Evolutionary conservation across 2,329 filamentous ascomycete species (phyloP), one percentile per base, ranked within the genome.

Genomic region (Zarea fungicola): DNA sequence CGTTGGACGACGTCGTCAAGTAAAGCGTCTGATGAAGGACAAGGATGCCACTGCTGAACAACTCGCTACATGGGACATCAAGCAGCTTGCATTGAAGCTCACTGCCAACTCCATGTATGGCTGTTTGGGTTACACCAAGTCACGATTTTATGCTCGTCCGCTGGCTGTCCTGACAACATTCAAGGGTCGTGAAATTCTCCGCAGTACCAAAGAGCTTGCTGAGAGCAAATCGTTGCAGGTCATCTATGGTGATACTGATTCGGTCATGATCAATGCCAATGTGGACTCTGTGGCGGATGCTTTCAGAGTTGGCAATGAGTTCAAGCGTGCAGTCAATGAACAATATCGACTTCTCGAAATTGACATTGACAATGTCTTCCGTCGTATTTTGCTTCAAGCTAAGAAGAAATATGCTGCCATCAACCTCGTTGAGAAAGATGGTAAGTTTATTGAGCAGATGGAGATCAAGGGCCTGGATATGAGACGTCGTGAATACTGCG

Each of bases 21-120:
- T 99, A 56, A 99, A 99, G 74, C 87, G 85, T 56, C 75, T 97
- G 49, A 99, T 99, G 95, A 99, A 97, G 67, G 84, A 89, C 65
- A 95, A 91, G 65, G 82, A 75, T 50, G 91, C 92, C 4, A 95
- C 89, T 1, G 63, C 84, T 0, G 91, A 97, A 61, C 80, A 99
- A 65, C 79, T 95, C 49, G 87, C 90, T 4, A 90, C 92, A 0
- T 99, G 92, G 91, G 93, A 99, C 57, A 97, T 96, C 62, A 97
- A 96, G 71, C 93, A 99, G 68, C 77, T 96, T 65, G 95, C 93
- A 23, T 72, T 99, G 61, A 99, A 99, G 71, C 81, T 99, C 45
- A 99, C 95, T 36, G 93, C 93, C 62, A 99, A 99, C 72, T 97
- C 92, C 56, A 99, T 99, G 95, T 99, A 99, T 67, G 93, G 93